These are phyloP conservation scores for Apiospora pterosperma DNA, from an alignment of 2,329 filamentous ascomycete genomes.

Conservation along the genomic window DNA sequence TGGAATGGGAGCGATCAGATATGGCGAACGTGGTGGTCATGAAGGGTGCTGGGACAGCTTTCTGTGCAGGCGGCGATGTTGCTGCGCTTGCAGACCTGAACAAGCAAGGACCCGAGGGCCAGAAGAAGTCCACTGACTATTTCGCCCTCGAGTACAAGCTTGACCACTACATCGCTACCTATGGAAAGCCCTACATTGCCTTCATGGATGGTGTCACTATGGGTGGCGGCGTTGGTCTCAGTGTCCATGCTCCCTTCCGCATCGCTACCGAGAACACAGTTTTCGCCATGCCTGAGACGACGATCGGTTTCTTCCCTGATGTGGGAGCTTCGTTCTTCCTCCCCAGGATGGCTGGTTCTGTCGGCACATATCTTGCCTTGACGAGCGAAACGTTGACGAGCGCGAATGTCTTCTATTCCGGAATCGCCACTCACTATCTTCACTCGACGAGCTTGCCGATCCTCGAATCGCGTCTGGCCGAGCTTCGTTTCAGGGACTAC, in stretches of 20 bases:
- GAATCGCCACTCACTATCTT: slow-evolving; percentile 92
- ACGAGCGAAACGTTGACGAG: slow-evolving; percentile 83
- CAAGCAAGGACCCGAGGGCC: slow-evolving; percentile 62
- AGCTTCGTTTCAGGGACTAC: slow-evolving; percentile 84
- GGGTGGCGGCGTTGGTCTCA: slow-evolving; percentile 94
- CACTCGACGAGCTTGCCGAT: slow-evolving; percentile 82
- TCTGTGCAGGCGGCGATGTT: slow-evolving; percentile 95
- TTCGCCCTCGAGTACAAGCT: slow-evolving; percentile 95
- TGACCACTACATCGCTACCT: slow-evolving; percentile 92
- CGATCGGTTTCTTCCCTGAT: slow-evolving; percentile 97
- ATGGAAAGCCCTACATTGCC: slow-evolving; percentile 86
- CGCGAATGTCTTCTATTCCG: slow-evolving; percentile 83
- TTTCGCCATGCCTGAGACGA: slow-evolving; percentile 98
- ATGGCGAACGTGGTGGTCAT: slow-evolving; percentile 90
- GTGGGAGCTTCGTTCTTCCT: slow-evolving; percentile 97
- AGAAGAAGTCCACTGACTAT: slow-evolving; percentile 75
- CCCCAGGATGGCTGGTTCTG: slow-evolving; percentile 77
- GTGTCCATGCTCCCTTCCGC: slow-evolving; percentile 90
- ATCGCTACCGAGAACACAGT: slow-evolving; percentile 94
- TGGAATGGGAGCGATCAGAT: slow-evolving; percentile 94
- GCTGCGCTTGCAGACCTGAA: slow-evolving; percentile 74
- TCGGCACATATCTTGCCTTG: slow-evolving; percentile 90
- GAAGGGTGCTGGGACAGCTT: slow-evolving; percentile 83
- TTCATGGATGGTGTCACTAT: slow-evolving; percentile 99
- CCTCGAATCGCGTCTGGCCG: slow-evolving; percentile 80